Evolutionary conservation across 192 early-diverging fungal genomes (phyloP), one percentile per base, ranked within the genome.

Genomic region (Coemansia sp.): DNA sequence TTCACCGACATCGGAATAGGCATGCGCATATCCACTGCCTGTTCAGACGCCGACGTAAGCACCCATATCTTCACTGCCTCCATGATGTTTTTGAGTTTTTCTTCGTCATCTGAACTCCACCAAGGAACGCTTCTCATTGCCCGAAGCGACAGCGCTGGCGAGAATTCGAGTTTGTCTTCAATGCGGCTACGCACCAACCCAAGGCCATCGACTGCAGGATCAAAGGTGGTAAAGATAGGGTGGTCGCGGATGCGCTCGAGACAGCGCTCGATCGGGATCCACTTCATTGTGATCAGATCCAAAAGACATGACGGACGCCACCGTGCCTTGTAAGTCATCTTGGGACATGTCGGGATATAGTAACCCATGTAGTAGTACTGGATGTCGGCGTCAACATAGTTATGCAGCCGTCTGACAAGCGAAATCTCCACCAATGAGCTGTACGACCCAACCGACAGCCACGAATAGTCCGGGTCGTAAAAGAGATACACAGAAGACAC

Each of bases 241-340:
- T 81, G 71, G 50, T 61, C 20, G 42, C 58, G 63, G 25, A 81
- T 81, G 42, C 79, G 63, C 59, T 70, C 67, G 59, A 81, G 58
- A 41, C 79, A 81, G 41, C 59, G 68, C 20, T 76, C 79, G 9
- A 76, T 73, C 7, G 79, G 79, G 40, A 81, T 56, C 79, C 79
- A 81, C 16, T 49, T 61, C 62, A 83, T 83, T 1, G 79, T 82
- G 20, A 83, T 61, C 22, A 92, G 88, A 65, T 96, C 96, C 13
- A 93, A 76, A 41, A 99, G 77, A 16, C 90, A 88, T 0, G 93
- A 92, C 0, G 95, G 95, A 17, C 87, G 82, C 82, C 91, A 97
- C 48, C 93, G 89, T 7, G 86, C 92, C 73, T 99, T 99, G 78
- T 99, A 99, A 4, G 84, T 82, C 97, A 99, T 99, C 73, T 99